Percentiles rank a stretch among this genome's conserved stretches.
Conservation (phyloP, 306 rosid species). For the Cotoneaster glaucophyllus region DNA sequence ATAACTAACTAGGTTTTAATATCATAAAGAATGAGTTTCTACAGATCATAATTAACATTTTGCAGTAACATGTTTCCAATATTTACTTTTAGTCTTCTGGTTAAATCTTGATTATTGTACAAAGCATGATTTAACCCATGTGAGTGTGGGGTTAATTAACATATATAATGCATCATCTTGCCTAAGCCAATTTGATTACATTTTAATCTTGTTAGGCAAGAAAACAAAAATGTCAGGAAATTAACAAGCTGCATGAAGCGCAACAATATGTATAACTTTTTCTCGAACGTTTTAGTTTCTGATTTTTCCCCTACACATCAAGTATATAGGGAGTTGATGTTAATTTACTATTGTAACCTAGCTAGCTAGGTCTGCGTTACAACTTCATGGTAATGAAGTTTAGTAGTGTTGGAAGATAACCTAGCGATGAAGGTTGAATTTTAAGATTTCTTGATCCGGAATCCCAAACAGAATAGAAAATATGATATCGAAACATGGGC, state of each 20-base stretch:
- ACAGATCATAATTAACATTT: conserved; percentile 5
- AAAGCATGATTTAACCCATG: conserved; percentile 19
- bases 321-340: no score
- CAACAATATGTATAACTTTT: no score
- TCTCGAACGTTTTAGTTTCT: no score
- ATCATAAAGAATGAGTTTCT: background rate
- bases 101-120: conserved; percentile 11
- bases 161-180: background rate
- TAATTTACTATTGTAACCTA: no score
- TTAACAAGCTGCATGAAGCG: background rate
- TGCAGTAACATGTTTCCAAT: background rate
- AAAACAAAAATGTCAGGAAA: background rate
- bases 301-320: no score
- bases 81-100: background rate
- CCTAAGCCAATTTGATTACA: background rate
- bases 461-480: no score
- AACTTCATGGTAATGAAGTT: no score
- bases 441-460: no score
- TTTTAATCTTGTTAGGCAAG: background rate
- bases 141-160: conserved; percentile 15
- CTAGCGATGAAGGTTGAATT: no score
- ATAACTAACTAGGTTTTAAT: background rate
- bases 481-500: no score
- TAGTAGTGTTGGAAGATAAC: no score
- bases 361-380: no score